Evolutionary conservation across 2,329 filamentous ascomycete genomes (phyloP).

Genomic region (Fusarium sp.): DNA sequence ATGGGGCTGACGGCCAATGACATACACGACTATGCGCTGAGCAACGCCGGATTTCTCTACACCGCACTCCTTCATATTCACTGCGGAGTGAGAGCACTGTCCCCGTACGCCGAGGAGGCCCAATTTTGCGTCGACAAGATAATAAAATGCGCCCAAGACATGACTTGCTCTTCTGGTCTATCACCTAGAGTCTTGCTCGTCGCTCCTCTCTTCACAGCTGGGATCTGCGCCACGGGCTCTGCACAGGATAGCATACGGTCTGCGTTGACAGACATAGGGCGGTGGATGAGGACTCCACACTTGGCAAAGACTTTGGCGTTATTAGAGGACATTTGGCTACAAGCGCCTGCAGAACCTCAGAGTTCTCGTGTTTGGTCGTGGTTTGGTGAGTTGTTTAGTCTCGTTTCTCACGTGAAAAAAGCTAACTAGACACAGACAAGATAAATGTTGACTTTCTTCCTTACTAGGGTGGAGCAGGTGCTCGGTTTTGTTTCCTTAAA

Average conservation of each 20-base stretch:
- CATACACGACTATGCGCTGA: slow-evolving; percentile 21
- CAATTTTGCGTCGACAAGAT: slow-evolving; percentile 19
- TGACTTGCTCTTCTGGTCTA: slow-evolving; percentile 8
- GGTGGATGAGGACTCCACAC: slow-evolving; percentile 31
- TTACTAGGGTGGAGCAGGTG: background rate
- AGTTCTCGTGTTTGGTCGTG: background rate
- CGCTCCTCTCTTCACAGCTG: slow-evolving; percentile 22
- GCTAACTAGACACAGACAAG: background rate
- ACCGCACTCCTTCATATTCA: slow-evolving; percentile 25
- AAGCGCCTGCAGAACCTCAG: background rate
- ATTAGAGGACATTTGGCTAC: slow-evolving; percentile 17
- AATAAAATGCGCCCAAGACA: slow-evolving; percentile 11
- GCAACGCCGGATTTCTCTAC: slow-evolving; percentile 27
- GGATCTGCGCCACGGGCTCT: slow-evolving; percentile 10
- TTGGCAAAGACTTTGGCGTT: slow-evolving; percentile 10
- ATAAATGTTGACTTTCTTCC: slow-evolving; percentile 13
- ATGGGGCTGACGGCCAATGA: slow-evolving; percentile 7
- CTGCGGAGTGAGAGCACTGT: background rate
- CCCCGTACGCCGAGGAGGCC: background rate
- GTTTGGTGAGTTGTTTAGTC: background rate
- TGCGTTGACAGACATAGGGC: slow-evolving; percentile 11
- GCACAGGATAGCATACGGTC: slow-evolving; percentile 1
- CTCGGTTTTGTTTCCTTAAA: background rate
- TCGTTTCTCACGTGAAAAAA: background rate
- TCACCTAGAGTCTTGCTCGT: slow-evolving; percentile 21